Evolutionary conservation across 108 stramenopile genomes (phyloP), one percentile per base, ranked within the genome.

Genomic region (Cylindrotheca closterium): DNA sequence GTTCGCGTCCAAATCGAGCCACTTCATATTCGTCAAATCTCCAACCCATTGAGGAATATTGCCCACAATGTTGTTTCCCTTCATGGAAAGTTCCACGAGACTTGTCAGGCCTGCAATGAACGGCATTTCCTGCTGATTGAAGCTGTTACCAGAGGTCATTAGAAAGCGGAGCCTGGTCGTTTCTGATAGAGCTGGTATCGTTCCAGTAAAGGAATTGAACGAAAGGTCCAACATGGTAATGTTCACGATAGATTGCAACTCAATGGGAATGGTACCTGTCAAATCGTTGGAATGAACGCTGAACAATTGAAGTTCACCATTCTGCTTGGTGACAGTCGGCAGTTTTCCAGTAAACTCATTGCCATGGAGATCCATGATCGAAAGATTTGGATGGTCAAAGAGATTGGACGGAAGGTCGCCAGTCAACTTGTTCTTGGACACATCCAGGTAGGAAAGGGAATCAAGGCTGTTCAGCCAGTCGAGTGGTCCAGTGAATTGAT

Each of bases 201-300:
- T 51, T 28, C 76, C 76, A 2, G 73, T 55, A 10, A 77, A 62
- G 0, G 3, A 45, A 51, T 77, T 77, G 17, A 51, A 34, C 31
- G 69, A 54, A 48, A 77, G 28, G 30, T 77, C 76, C 8, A 77
- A 30, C 42, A 70, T 59, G 32, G 61, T 65, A 12, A 77, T 28
- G 24, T 45, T 45, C 2, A 15, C 29, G 28, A 70, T 26, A 26
- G 51, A 70, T 21, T 46, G 50, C 4, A 74, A 26, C 25, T 45
- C 47, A 60, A 55, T 59, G 15, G 65, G 49, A 25, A 74, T 18
- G 1, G 58, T 51, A 26, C 73, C 73, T 4, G 47, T 23, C 12
- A 74, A 60, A 17, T 31, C 28, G 59, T 55, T 67, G 25, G 46
- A 28, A 29, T 63, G 59, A 12, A 68, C 30, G 30, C 51, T 31